phyloP scores from a whole-genome alignment of 257 asterid genomes.

The Nicotiana sylvestris region DNA sequence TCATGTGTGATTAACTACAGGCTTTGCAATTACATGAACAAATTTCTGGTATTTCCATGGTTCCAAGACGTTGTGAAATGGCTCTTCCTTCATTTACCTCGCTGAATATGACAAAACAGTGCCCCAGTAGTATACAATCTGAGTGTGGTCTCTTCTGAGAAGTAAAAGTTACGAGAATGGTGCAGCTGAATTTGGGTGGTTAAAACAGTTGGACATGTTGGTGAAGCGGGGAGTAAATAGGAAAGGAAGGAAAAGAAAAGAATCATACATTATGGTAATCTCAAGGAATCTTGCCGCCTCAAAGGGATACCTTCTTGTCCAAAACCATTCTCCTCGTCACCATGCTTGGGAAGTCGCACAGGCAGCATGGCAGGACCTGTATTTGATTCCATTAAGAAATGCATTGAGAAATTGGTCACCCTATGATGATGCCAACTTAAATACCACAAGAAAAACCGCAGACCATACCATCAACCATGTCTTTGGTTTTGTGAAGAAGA shows the following conservation, averaged over 20 bases:
- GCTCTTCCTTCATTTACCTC: background rate
- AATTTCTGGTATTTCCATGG: background rate
- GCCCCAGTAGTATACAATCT: background rate
- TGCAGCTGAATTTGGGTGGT: background rate
- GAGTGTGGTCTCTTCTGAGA: background rate
- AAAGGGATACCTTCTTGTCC: constrained; percentile 72
- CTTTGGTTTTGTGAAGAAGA: background rate
- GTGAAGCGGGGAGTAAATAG: background rate
- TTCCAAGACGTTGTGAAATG: background rate
- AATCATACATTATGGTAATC: constrained; percentile 28
- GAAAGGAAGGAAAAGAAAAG: background rate
- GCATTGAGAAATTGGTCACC: background rate
- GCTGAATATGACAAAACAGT: background rate
- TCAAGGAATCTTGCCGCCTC: constrained; percentile 57
- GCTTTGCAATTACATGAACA: background rate
- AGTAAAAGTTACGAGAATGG: background rate
- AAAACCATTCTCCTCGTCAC: constrained; percentile 54
- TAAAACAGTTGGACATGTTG: background rate
- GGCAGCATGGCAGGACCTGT: constrained; percentile 38
- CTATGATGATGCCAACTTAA: background rate
- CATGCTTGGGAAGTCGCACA: constrained; percentile 45
- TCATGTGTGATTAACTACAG: background rate
- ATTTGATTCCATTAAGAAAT: background rate
- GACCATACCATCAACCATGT: constrained; percentile 4
- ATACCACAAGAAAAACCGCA: background rate